Evolutionary conservation across 176 grass and related monocot genomes (phyloP).

Genomic region (Pharus latifolius): DNA sequence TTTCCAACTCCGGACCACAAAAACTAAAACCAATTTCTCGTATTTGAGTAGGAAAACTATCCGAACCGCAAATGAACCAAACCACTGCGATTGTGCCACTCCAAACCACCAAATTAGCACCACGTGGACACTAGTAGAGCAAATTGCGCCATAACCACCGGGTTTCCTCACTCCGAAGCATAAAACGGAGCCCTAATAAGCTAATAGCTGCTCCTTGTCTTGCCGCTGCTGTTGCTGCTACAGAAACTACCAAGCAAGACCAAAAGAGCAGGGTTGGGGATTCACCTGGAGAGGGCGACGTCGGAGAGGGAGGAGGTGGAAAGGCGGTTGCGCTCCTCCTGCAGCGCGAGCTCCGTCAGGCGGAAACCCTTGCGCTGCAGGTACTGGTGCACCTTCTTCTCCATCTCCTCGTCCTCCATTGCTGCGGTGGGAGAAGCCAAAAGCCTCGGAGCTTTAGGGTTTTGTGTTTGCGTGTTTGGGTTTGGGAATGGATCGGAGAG

Average conservation of each 20-base stretch:
- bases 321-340: conserved; percentile 82
- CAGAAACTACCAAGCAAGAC: too few species aligned
- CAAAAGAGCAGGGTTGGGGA: too few species aligned
- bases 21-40: background rate
- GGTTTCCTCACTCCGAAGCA: background rate
- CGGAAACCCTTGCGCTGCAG: conserved; percentile 85
- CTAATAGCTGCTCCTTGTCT: background rate
- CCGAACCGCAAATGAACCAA: background rate
- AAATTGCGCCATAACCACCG: background rate
- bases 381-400: conserved; percentile 89
- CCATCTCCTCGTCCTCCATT: conserved; percentile 94
- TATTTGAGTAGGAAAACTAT: background rate
- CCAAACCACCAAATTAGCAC: background rate
- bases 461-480: background rate
- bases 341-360: conserved; percentile 71
- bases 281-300: conserved; percentile 44
- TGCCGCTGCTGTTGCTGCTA: background rate
- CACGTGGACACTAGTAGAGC: background rate
- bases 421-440: background rate
- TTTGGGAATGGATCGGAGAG: background rate
- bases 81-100: background rate
- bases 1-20: background rate
- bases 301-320: conserved; percentile 50
- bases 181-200: background rate
- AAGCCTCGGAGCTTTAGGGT: conserved; percentile 7